phyloP scores from a whole-genome alignment of 345 rosid species.

The Boechera divaricarpa region DNA sequence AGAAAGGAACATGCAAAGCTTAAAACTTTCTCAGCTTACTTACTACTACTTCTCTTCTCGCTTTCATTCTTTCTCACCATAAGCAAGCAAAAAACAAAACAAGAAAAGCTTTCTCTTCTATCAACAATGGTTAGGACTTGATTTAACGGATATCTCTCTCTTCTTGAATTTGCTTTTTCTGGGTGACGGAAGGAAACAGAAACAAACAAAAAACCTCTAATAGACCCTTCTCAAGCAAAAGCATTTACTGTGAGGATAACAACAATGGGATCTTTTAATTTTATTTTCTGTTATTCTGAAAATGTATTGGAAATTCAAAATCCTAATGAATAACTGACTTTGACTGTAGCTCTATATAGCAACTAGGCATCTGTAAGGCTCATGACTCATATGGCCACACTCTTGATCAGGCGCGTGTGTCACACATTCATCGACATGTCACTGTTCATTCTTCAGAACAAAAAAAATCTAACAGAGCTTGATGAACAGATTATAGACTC shows the following conservation, averaged over 20 bases:
- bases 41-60: constrained; percentile 24
- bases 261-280: constrained; percentile 35
- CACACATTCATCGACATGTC: constrained; percentile 13
- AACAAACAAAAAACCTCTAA: constrained; percentile 41
- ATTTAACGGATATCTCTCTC: constrained; percentile 25
- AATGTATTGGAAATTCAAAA: constrained; percentile 38
- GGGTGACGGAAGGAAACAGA: constrained; percentile 35
- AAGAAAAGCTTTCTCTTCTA: constrained; percentile 10
- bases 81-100: constrained; percentile 15
- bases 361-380: constrained; percentile 41
- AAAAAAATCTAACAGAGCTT: background rate
- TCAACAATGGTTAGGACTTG: constrained; percentile 21
- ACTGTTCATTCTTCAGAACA: background rate
- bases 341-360: constrained; percentile 46
- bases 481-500: constrained; percentile 14
- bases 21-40: constrained; percentile 29
- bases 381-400: constrained; percentile 30
- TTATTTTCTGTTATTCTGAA: background rate
- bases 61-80: constrained; percentile 27
- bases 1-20: constrained; percentile 48
- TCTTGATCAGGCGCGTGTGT: constrained; percentile 41
- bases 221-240: constrained; percentile 41
- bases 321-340: constrained; percentile 44
- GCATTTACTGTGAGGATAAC: constrained; percentile 48
- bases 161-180: constrained; percentile 29